These are phyloP conservation scores for Paraphoma chrysanthemicola DNA, from an alignment of 2,329 filamentous ascomycete genomes.

Conservation along the genomic window DNA sequence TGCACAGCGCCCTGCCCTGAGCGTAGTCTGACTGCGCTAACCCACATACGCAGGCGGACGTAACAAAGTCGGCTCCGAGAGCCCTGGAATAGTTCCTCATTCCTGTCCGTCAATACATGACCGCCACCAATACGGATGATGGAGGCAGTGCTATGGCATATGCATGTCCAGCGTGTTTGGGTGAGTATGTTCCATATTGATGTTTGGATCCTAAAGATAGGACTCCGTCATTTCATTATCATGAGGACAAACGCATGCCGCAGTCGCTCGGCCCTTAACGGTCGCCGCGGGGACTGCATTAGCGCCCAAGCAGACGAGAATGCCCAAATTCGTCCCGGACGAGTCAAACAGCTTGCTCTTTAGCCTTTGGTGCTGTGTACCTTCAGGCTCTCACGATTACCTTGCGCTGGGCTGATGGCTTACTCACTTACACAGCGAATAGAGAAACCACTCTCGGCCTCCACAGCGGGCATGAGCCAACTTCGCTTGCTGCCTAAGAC, in stretches of 20 bases:
- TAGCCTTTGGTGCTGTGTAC: not conserved
- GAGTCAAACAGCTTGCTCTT: not conserved
- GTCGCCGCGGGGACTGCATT: not conserved
- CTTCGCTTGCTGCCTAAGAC: not conserved
- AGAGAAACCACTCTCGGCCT: not conserved
- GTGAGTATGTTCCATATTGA: too few relatives aligned
- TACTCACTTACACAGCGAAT: conserved; percentile 6
- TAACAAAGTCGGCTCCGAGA: not conserved
- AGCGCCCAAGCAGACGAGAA: not conserved
- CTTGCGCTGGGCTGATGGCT: conserved; percentile 16
- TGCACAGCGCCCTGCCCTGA: conserved; percentile 3
- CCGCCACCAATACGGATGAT: not conserved
- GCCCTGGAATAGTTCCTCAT: not conserved
- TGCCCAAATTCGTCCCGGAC: not conserved
- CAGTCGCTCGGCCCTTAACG: not conserved
- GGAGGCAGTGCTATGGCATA: conserved; percentile 1
- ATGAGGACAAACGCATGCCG: too few relatives aligned
- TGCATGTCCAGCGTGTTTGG: not conserved
- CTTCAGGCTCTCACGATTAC: conserved; percentile 25
- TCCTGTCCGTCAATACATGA: not conserved
- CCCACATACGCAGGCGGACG: not conserved
- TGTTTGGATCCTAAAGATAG: too few relatives aligned
- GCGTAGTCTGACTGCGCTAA: conserved; percentile 1
- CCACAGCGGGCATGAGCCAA: not conserved
- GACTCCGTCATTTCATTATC: too few relatives aligned